A percentile compares a stretch with the other conserved stretches of the same genome.
Evolutionary conservation across 2,329 filamentous ascomycete species (phyloP).

Genomic region (Phialophora macrospora): DNA sequence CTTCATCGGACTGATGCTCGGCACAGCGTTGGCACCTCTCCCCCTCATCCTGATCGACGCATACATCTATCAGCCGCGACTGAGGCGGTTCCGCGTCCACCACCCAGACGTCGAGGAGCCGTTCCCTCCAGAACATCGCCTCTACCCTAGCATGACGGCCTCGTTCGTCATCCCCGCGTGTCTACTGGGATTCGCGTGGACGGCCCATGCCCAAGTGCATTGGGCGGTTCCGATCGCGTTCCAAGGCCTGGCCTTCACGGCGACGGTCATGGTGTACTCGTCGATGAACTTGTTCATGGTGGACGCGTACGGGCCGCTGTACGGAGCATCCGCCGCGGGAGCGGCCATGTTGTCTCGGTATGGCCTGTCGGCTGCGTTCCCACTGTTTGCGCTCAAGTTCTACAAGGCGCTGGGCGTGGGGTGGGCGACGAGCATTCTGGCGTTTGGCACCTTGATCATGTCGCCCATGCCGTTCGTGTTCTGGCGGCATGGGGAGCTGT

Average conservation of each 20-base stretch:
- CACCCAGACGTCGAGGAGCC: conserved; percentile 8
- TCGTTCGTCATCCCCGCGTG: conserved; percentile 53
- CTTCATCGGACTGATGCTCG: conserved; percentile 35
- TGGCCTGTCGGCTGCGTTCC: conserved; percentile 44
- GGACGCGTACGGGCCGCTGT: conserved; percentile 48
- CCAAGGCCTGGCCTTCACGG: conserved; percentile 40
- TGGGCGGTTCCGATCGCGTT: conserved; percentile 43
- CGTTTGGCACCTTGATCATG: conserved; percentile 45
- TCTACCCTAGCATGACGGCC: conserved; percentile 41
- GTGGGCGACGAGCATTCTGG: conserved; percentile 50
- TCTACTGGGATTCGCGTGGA: conserved; percentile 74
- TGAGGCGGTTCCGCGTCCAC: conserved; percentile 44
- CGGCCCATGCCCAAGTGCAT: conserved; percentile 47
- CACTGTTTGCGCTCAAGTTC: conserved; percentile 49
- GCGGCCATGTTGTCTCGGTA: conserved; percentile 42
- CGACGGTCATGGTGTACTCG: conserved; percentile 44
- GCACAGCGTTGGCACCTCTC: conserved; percentile 30
- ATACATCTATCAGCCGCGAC: conserved; percentile 49
- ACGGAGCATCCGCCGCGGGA: conserved; percentile 46
- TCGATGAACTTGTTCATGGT: conserved; percentile 49
- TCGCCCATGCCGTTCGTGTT: conserved; percentile 47
- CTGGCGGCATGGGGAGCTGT: conserved; percentile 42
- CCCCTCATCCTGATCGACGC: conserved; percentile 33
- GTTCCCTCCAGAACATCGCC: conserved; percentile 39
- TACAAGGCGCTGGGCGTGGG: conserved; percentile 48